Conservation (phyloP, 1,139 yeast species). For the Wickerhamomyces sp. region DNA sequence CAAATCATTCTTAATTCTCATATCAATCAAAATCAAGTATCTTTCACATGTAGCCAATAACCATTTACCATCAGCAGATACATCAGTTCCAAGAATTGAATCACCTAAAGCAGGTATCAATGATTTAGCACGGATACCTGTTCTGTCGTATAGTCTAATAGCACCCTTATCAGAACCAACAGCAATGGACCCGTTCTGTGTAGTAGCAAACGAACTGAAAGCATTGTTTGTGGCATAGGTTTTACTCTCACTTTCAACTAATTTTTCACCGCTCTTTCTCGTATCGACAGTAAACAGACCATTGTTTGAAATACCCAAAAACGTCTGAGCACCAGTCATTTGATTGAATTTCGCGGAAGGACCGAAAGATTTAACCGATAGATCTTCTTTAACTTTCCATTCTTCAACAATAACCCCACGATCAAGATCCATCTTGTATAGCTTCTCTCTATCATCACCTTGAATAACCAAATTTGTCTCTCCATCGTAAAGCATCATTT, state of each 20-base stretch:
- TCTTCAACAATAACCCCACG: slow-evolving; percentile 80
- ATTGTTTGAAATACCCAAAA: slow-evolving; percentile 63
- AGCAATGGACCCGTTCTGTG: slow-evolving; percentile 69
- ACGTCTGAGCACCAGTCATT: slow-evolving; percentile 65
- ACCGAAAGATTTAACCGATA: slow-evolving; percentile 53
- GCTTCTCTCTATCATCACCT: slow-evolving; percentile 39
- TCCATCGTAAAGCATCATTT: slow-evolving; percentile 69
- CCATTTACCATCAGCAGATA: slow-evolving; percentile 79
- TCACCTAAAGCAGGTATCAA: slow-evolving; percentile 80
- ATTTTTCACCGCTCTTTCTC: slow-evolving; percentile 51
- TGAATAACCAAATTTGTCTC: slow-evolving; percentile 68
- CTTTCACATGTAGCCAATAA: slow-evolving; percentile 72
- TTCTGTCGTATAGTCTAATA: slow-evolving; percentile 61
- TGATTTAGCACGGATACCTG: slow-evolving; percentile 75
- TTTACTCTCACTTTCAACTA: slow-evolving; percentile 50
- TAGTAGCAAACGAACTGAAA: slow-evolving; percentile 64
- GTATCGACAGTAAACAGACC: slow-evolving; percentile 77
- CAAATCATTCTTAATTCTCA: slow-evolving; percentile 52
- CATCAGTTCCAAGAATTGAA: slow-evolving; percentile 58
- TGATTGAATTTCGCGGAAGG: slow-evolving; percentile 72
- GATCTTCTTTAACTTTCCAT: slow-evolving; percentile 53
- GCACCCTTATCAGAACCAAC: slow-evolving; percentile 75
- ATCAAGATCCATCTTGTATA: slow-evolving; percentile 74
- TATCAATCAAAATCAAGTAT: slow-evolving; percentile 65
- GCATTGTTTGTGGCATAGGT: slow-evolving; percentile 49